phyloP scores from a whole-genome alignment of 2,329 filamentous ascomycete genomes.

The Aspergillus sp. region DNA sequence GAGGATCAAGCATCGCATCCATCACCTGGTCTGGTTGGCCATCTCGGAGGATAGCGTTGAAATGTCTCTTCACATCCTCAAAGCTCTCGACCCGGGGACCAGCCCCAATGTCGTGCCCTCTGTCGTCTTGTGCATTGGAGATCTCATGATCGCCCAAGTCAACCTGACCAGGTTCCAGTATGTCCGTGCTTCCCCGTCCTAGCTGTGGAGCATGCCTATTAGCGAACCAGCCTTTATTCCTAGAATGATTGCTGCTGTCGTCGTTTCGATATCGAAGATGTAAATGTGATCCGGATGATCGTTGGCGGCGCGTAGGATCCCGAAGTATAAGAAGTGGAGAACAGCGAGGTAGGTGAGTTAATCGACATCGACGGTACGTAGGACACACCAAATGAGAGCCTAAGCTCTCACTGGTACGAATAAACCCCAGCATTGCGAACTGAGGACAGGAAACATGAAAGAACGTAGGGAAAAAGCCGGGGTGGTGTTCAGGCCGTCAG shows the following conservation, averaged over 20 bases:
- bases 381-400: constrained; percentile 30
- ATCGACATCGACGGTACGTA: constrained; percentile 25
- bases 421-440: constrained; percentile 26
- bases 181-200: background rate
- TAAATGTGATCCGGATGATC: background rate
- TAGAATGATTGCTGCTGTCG: background rate
- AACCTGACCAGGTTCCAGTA: constrained; percentile 6
- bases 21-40: constrained; percentile 46
- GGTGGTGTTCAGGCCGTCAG: background rate
- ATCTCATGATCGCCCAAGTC: background rate
- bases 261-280: background rate
- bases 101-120: background rate
- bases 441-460: background rate
- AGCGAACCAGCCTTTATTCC: background rate
- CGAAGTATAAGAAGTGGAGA: constrained; percentile 11
- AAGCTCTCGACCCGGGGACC: background rate
- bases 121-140: background rate
- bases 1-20: constrained; percentile 35
- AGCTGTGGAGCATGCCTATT: background rate
- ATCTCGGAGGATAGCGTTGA: constrained; percentile 34
- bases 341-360: constrained; percentile 11
- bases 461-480: background rate
- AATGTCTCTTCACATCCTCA: constrained; percentile 13
- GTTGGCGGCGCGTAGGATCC: background rate
- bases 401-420: constrained; percentile 29